Base-by-base conservation (phyloP, 257 asterid genomes). In the Leptodermis oblonga region DNA sequence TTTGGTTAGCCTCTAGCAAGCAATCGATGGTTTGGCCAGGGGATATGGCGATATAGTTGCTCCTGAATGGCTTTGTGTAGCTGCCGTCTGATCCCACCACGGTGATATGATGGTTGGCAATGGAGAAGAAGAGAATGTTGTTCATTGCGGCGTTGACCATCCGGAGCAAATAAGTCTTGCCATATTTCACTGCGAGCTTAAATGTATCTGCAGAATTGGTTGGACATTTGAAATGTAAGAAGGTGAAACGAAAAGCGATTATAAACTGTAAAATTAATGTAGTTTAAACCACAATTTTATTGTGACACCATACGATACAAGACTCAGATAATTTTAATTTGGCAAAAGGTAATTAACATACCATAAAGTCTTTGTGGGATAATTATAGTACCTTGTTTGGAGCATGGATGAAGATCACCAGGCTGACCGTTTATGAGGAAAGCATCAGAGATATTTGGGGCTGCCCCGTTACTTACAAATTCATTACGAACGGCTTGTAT, bases 401-500 rank as follows among this genome's bases (percentile, higher is more conserved):
- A 87, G 83, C 93, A 89, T 0, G 82, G 88, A 15, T 84, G 86
- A 26, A 78, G 74, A 28, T 87, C 86, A 14, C 96, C 97, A 5
- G 96, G 96, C 48, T 82, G 89, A 14, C 96, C 95, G 48, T 89
- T 92, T 20, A 87, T 79, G 10, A 79, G 75, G 31, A 74, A 91
- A 37, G 96, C 97, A 73, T 89, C 95, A 26, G 96, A 91, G 15
- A 58, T 70, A 22, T 28, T 77, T 1, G 96, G 93, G 5, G 60
- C 79, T 36, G 84, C 91, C 5, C 96, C 96, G 1, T 73, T 67
- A 1, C 67, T 75, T 30, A 69, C 20, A 65, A 83, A 87, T 1
- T 87, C 82, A 22, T 73, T n/a, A 22, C 81, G 1, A 60, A 91
- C 90, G 20, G 55, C 64, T 69, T 30, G 56, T 7, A 91, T 39